Evolutionary conservation across 2,329 filamentous ascomycete species (phyloP).

Genomic region (Neurospora sp.): DNA sequence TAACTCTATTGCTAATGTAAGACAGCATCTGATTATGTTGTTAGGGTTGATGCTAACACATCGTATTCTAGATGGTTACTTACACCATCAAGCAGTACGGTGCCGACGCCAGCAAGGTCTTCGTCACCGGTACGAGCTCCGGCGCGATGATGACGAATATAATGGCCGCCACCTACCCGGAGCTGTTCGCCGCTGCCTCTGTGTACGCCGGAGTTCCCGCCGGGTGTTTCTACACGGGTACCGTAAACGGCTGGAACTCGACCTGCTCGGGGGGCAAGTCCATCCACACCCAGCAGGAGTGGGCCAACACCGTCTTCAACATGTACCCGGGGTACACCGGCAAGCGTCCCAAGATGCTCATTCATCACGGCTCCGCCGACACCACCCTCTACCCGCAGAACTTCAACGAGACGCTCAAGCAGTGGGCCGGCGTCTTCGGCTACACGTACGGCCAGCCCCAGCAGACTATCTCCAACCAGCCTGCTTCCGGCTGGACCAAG

Average conservation of each 20-base stretch:
- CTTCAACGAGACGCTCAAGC: conserved; percentile 32
- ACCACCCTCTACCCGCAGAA: conserved; percentile 26
- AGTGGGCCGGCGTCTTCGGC: conserved; percentile 37
- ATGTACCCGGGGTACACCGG: conserved; percentile 40
- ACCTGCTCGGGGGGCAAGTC: conserved; percentile 41
- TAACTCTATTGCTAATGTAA: conserved; percentile 35
- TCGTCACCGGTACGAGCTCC: conserved; percentile 36
- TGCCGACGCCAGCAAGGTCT: conserved; percentile 37
- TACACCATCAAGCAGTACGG: conserved; percentile 37
- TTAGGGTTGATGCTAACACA: not conserved
- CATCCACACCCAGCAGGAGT: conserved; percentile 28
- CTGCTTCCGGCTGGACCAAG: conserved; percentile 26
- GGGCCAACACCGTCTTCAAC: conserved; percentile 29
- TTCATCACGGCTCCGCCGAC: conserved; percentile 28
- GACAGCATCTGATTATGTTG: not conserved
- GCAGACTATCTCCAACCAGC: conserved; percentile 22
- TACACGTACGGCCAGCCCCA: conserved; percentile 16
- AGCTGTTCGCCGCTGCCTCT: conserved; percentile 41
- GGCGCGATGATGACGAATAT: conserved; percentile 47
- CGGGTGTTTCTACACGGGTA: conserved; percentile 41
- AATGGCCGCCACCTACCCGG: conserved; percentile 43
- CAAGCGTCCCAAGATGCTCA: conserved; percentile 26
- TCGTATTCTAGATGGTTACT: conserved; percentile 32
- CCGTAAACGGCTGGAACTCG: conserved; percentile 39
- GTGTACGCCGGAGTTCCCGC: conserved; percentile 43